Evolutionary conservation across 306 rosid species (phyloP).

Genomic region (Coriaria nepalensis): DNA sequence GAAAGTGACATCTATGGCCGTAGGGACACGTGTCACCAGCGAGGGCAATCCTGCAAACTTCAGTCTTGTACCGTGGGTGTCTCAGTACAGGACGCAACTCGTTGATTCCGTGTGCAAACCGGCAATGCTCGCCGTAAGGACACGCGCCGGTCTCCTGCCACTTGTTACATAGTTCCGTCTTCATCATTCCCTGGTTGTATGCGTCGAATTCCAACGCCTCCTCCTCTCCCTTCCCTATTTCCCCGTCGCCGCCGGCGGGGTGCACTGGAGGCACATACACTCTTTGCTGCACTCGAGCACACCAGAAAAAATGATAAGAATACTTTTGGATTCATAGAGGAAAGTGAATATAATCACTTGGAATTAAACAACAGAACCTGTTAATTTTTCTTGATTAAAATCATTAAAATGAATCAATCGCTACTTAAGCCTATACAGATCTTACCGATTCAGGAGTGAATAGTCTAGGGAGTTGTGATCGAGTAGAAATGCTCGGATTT

Average conservation of each 20-base stretch:
- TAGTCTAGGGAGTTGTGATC: conserved; percentile 12
- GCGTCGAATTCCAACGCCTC: conserved; percentile 47
- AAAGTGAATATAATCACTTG: too few relatives aligned
- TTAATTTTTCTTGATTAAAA: too few relatives aligned
- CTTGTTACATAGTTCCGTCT: conserved; percentile 93
- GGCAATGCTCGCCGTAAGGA: conserved; percentile 70
- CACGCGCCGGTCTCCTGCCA: conserved; percentile 84
- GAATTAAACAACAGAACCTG: too few relatives aligned
- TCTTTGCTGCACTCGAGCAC: conserved; percentile 20
- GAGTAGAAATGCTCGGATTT: conserved; percentile 7
- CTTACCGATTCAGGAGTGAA: conserved; percentile 15
- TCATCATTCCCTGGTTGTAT: conserved; percentile 81
- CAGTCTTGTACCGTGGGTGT: conserved; percentile 95
- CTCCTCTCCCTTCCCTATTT: conserved; percentile 28
- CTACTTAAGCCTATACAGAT: background rate
- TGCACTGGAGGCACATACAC: conserved; percentile 15
- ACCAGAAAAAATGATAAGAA: background rate
- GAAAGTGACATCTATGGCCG: conserved; percentile 94
- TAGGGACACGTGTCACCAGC: conserved; percentile 65
- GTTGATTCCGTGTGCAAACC: conserved; percentile 72
- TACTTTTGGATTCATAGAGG: background rate
- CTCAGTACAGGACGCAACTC: conserved; percentile 88
- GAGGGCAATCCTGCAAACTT: conserved; percentile 83
- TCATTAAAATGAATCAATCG: background rate
- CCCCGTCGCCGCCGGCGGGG: background rate